These are phyloP conservation scores for Linnemannia zychae DNA, from an alignment of 192 early-diverging fungal genomes.

Conservation along the genomic window DNA sequence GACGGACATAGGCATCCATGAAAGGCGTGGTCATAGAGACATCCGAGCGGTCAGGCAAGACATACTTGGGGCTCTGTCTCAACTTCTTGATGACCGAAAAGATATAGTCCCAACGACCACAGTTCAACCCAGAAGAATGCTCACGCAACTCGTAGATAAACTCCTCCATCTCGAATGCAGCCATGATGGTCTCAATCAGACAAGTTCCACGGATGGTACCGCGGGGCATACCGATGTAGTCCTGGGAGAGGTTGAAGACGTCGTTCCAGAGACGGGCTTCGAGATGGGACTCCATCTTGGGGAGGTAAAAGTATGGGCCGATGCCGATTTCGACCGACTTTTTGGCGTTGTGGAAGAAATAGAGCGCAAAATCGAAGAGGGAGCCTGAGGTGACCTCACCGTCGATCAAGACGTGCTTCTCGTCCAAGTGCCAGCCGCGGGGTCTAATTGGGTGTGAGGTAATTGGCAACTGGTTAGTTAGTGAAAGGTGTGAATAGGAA, in stretches of 20 bases:
- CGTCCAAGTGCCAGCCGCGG: conserved; percentile 99
- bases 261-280: conserved; percentile 99
- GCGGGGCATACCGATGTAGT: conserved; percentile 88
- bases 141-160: conserved; percentile 99
- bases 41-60: conserved; percentile 92
- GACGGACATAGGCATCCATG: conserved; percentile 98
- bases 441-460: conserved; percentile 72
- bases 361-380: conserved; percentile 98
- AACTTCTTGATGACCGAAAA: conserved; percentile 99
- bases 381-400: conserved; percentile 94
- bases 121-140: conserved; percentile 99
- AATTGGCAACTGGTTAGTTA: no score
- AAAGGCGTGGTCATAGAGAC: conserved; percentile 97
- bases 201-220: conserved; percentile 98
- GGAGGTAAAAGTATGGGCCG: conserved; percentile 99
- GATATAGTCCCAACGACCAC: conserved; percentile 99
- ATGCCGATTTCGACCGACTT: conserved; percentile 85
- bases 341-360: conserved; percentile 99
- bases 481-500: not conserved
- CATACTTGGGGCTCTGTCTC: conserved; percentile 86
- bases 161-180: conserved; percentile 99
- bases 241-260: conserved; percentile 95
- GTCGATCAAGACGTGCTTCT: conserved; percentile 95
- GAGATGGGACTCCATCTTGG: conserved; percentile 99
- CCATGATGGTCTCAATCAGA: conserved; percentile 97